Conservation (phyloP, 2,329 filamentous ascomycete species). For the Ophiostoma australiae region DNA sequence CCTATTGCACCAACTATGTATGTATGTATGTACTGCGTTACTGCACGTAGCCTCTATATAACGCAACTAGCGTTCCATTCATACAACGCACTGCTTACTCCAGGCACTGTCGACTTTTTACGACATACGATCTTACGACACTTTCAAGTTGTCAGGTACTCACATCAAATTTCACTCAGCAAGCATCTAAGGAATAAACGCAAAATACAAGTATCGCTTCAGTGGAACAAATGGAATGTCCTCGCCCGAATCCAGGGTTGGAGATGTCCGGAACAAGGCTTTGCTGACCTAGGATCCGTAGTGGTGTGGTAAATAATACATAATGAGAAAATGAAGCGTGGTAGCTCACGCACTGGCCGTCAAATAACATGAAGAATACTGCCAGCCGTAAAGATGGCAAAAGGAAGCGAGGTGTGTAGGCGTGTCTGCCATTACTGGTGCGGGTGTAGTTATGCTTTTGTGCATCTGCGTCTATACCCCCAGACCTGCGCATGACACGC, state of each 20-base stretch:
- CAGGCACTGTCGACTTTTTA: not conserved
- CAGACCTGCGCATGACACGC: not conserved
- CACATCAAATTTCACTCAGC: not conserved
- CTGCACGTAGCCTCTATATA: not conserved
- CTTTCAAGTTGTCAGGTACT: not conserved
- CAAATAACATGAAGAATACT: not conserved
- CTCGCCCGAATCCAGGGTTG: not conserved
- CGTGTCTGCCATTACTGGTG: not conserved
- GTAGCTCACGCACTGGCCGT: not conserved
- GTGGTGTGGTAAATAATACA: not conserved
- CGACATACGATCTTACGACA: not conserved
- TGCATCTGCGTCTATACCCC: not conserved
- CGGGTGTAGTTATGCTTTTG: not conserved
- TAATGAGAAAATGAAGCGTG: no score
- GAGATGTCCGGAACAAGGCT: constrained; percentile 5
- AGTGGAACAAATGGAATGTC: not conserved
- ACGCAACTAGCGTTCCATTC: not conserved
- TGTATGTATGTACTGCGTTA: no score
- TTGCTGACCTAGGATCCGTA: not conserved
- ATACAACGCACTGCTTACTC: not conserved
- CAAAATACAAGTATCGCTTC: not conserved
- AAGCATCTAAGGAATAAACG: not conserved
- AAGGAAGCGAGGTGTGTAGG: not conserved
- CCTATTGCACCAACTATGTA: no score
- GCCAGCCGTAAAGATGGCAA: not conserved